These are phyloP conservation scores for Vigna unguiculata DNA, from an alignment of 306 rosid species.

Conservation along the genomic window DNA sequence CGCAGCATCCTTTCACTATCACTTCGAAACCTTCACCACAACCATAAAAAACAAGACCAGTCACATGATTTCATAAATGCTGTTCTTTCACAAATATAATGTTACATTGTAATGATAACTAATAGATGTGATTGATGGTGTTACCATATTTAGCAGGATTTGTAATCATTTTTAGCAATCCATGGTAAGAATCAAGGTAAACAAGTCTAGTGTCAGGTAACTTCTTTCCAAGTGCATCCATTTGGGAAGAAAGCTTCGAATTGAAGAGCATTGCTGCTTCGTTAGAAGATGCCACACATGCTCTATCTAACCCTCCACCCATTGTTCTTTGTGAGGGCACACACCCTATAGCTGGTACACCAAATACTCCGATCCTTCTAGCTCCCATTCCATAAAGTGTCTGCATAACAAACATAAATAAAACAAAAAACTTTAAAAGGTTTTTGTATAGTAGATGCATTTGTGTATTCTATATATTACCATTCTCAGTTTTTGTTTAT, in stretches of 20 bases:
- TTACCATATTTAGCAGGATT: slow-evolving; percentile 67
- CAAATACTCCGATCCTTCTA: slow-evolving; percentile 73
- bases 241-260: slow-evolving; percentile 58
- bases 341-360: slow-evolving; percentile 72
- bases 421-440: neutral
- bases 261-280: slow-evolving; percentile 71
- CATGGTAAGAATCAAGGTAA: slow-evolving; percentile 62
- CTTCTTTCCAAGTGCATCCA: slow-evolving; percentile 44
- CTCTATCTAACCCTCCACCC: slow-evolving; percentile 51
- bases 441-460: neutral
- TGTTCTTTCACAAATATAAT: neutral
- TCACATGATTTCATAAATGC: no score
- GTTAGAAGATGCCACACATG: slow-evolving; percentile 56
- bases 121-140: neutral
- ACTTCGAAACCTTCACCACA: slow-evolving; percentile 64
- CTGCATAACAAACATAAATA: slow-evolving; percentile 34
- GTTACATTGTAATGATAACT: neutral
- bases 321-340: slow-evolving; percentile 81
- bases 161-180: slow-evolving; percentile 54
- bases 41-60: neutral
- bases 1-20: slow-evolving; percentile 74
- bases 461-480: no score
- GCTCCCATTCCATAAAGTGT: slow-evolving; percentile 74
- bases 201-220: slow-evolving; percentile 64
- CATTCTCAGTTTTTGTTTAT: no score